These are phyloP conservation scores for Debaryomyces tyrocola DNA, from an alignment of 805 yeast genomes.

Conservation along the genomic window DNA sequence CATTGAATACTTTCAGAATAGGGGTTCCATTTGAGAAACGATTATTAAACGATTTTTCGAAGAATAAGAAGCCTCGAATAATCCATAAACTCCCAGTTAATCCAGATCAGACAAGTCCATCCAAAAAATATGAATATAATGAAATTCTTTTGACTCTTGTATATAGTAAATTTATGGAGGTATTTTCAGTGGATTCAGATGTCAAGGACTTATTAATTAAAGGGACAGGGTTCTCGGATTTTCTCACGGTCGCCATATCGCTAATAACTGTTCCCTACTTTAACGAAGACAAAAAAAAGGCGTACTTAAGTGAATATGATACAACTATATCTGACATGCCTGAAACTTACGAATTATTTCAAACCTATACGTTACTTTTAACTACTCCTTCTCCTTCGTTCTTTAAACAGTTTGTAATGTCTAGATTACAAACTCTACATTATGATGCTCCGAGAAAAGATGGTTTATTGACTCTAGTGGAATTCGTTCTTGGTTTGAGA, in stretches of 20 bases:
- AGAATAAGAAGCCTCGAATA: conserved; percentile 22
- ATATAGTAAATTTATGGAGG: conserved; percentile 26
- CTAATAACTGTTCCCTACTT: conserved; percentile 37
- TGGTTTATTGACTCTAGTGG: conserved; percentile 75
- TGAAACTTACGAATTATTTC: conserved; percentile 68
- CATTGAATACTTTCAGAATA: conserved; percentile 49
- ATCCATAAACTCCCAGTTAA: conserved; percentile 15
- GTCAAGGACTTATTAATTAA: conserved; percentile 53
- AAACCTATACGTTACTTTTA: conserved; percentile 57
- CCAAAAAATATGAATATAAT: conserved; percentile 13
- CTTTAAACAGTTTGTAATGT: conserved; percentile 48
- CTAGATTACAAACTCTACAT: conserved; percentile 54
- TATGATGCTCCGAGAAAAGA: conserved; percentile 50
- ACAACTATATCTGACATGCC: conserved; percentile 42
- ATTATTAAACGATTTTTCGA: conserved; percentile 49
- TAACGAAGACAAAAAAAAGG: conserved; percentile 11
- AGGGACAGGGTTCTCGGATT: conserved; percentile 69
- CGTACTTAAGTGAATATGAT: conserved; percentile 12
- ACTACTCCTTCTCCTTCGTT: conserved; percentile 47
- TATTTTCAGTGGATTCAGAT: conserved; percentile 46
- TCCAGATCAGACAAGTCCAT: conserved; percentile 11
- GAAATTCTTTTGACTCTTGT: conserved; percentile 25
- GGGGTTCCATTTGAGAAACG: conserved; percentile 68
- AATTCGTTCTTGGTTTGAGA: conserved; percentile 73
- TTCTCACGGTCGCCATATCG: conserved; percentile 48